A percentile compares a stretch with the other conserved stretches of the same genome.
Evolutionary conservation across 495 filamentous ascomycete genomes (phyloP).

Genomic region (Darksidea phi): DNA sequence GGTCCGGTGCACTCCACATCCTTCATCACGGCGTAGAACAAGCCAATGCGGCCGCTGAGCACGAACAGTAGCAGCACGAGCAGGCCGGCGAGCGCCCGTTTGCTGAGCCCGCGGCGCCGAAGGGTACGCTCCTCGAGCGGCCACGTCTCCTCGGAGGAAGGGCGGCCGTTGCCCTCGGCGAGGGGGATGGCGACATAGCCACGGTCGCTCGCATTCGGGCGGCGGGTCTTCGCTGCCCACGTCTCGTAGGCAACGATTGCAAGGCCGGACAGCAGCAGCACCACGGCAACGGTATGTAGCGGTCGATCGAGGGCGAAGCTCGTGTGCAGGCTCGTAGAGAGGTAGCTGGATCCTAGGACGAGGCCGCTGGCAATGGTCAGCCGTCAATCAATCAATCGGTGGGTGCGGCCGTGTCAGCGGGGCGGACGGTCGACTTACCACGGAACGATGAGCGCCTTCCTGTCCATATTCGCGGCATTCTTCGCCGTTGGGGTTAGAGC

Average conservation of each 20-base stretch:
- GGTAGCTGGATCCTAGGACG: conserved; percentile 28
- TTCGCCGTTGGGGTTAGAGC: not conserved
- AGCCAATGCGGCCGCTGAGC: conserved; percentile 35
- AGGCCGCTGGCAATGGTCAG: no score
- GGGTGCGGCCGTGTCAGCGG: not conserved
- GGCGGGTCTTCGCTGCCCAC: not conserved
- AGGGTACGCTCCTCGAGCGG: not conserved
- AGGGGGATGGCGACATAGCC: conserved; percentile 30
- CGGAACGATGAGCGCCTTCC: conserved; percentile 10
- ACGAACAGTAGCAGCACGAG: conserved; percentile 31
- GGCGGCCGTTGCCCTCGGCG: conserved; percentile 8
- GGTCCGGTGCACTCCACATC: conserved; percentile 35
- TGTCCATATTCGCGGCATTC: conserved; percentile 5
- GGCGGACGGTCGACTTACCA: conserved; percentile 3
- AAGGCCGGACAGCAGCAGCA: conserved; percentile 32
- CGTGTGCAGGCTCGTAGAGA: conserved; percentile 23
- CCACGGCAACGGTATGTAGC: conserved; percentile 36
- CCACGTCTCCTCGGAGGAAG: not conserved
- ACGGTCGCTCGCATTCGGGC: conserved; percentile 5
- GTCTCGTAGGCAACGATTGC: conserved; percentile 28
- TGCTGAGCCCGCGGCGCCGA: conserved; percentile 6
- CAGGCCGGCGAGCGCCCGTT: conserved; percentile 26
- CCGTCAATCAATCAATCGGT: no score
- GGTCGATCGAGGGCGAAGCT: conserved; percentile 42
- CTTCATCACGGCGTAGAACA: conserved; percentile 29